Base-by-base conservation (phyloP, 495 filamentous ascomycete species). In the Jackrogersella minutella region DNA sequence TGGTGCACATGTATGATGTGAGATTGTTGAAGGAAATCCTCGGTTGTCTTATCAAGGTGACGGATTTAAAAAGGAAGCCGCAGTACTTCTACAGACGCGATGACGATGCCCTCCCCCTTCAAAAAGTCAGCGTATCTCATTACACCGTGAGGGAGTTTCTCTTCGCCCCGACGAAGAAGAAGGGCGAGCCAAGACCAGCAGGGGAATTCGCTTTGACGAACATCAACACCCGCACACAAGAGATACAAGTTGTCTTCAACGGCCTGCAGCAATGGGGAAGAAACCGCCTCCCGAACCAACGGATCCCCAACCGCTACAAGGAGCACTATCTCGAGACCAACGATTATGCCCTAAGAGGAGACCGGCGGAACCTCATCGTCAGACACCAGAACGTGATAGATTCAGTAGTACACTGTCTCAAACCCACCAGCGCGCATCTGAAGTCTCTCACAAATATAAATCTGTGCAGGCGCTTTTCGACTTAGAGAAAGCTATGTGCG, bases 61-160 rank as follows among this genome's bases (percentile, higher is more conserved):
- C 70, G 13, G 36, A 44, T 6, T 22, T 63, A 40, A 55, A 31
- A 36, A 59, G 31, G 17, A 43, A 16, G 24, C 55, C 49, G 1
- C 46, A 17, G 3, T 22, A 9, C 58, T 52, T 22, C n/a, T 46
- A 24, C 21, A 46, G 11, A 21, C 66, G 51, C 28, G 44, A 56
- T 2, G 43, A 70, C 13, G 58, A 68, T 30, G 49, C 21, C 13
- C 0, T 58, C 9, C 1, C 9, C 7, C 28, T 60, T 37, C 70
- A 70, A 5, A 58, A 55, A 24, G 66, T 55, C 19, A 52, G 21
- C n/a, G n/a, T 75, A 22, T 68, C 74, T 33, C 75, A 76, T 43
- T 77, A 75, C 46, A 76, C 74, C 30, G 75, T 77, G 13, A 70
- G 58, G 26, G 75, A 77, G 54, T 77, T 73, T 17, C 63, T 76